Conservation (phyloP, 2,329 filamentous ascomycete genomes). For the Eutypa lata region DNA sequence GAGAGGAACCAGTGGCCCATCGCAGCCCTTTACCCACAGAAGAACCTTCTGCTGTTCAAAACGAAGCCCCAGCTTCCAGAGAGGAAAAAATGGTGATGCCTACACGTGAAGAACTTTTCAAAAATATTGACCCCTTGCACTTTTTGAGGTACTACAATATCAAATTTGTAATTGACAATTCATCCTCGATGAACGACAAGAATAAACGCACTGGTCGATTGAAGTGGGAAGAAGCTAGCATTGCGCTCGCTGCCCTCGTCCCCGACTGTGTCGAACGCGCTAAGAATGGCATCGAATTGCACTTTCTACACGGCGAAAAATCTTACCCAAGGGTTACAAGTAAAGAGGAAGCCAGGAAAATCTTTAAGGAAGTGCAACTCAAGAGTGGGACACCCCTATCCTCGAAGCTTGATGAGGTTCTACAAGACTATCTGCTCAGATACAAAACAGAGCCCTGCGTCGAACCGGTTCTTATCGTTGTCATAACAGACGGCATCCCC, state of each 20-base stretch:
- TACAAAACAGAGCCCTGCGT: constrained; percentile 47
- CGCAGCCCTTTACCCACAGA: no score
- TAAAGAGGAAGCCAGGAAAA: constrained; percentile 54
- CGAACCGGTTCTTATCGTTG: constrained; percentile 86
- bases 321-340: constrained; percentile 53
- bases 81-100: no score
- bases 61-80: no score
- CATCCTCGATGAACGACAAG: constrained; percentile 42
- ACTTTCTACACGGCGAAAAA: no score
- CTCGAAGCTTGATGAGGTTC: constrained; percentile 64
- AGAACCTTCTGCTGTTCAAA: no score
- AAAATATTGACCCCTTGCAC: no score
- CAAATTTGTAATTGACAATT: constrained; percentile 84
- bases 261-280: constrained; percentile 81
- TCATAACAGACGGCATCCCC: constrained; percentile 90
- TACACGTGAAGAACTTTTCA: no score
- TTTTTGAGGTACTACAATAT: constrained; percentile 81
- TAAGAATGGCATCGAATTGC: constrained; percentile 71
- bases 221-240: neutral
- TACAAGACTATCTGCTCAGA: constrained; percentile 65
- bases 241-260: constrained; percentile 48
- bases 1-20: no score
- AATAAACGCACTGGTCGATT: constrained; percentile 38
- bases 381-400: constrained; percentile 72
- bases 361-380: constrained; percentile 70